Percentiles rank a stretch among this genome's conserved stretches.
phyloP scores from a whole-genome alignment of 352 stramenopile genomes.

The Phytophthora sansomeana region DNA sequence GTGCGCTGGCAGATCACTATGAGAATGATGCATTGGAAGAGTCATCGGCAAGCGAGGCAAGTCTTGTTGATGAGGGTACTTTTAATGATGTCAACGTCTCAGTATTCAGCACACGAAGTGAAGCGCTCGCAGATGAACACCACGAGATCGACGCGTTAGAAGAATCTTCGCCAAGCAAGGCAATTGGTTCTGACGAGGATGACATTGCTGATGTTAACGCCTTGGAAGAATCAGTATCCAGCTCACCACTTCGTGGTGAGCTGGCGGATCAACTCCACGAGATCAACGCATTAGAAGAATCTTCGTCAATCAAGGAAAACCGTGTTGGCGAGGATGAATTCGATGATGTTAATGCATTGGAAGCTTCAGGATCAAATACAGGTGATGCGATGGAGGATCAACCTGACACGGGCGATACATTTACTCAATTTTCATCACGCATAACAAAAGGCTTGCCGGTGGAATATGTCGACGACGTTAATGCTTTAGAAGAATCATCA shows the following conservation, averaged over 20 bases:
- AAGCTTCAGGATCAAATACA: constrained; percentile 2
- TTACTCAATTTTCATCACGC: constrained; percentile 8
- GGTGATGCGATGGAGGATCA: neutral
- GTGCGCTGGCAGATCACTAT: neutral
- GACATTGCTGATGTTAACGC: neutral
- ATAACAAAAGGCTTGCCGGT: neutral
- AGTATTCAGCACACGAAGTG: neutral
- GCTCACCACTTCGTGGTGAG: too few relatives aligned
- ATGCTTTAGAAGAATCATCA: neutral
- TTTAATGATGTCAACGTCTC: neutral
- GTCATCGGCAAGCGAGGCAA: neutral
- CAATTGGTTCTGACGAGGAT: neutral
- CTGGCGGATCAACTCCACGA: neutral
- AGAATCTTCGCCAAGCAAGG: neutral
- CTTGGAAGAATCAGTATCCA: neutral
- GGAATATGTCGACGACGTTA: neutral
- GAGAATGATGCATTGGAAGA: neutral
- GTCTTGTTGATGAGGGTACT: neutral
- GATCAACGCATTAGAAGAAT: neutral
- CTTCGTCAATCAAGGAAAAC: neutral
- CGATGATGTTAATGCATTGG: neutral
- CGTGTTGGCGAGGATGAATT: neutral
- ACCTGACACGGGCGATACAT: neutral
- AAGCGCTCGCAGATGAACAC: neutral
- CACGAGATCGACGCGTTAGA: neutral